Conservation (phyloP, 164 flowering plant species). For the Amborella trichopoda region DNA sequence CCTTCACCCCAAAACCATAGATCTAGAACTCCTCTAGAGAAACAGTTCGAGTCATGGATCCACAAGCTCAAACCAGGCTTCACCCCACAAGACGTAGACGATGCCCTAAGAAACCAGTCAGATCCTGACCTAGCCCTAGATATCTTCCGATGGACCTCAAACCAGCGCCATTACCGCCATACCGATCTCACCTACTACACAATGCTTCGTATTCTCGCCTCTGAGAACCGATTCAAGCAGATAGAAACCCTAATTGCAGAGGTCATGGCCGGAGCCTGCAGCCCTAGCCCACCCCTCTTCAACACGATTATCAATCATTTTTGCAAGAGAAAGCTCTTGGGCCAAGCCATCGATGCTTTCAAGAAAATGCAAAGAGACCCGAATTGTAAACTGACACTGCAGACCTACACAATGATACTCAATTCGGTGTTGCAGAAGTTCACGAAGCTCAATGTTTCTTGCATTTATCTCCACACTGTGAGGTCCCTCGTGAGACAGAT, state of each 20-base stretch:
- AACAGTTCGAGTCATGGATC: conserved; percentile 70
- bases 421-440: conserved; percentile 47
- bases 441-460: conserved; percentile 41
- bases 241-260: conserved; percentile 65
- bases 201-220: conserved; percentile 33
- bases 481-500: conserved; percentile 63
- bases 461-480: conserved; percentile 58
- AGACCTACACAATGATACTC: conserved; percentile 53
- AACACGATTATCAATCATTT: conserved; percentile 51
- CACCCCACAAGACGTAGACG: conserved; percentile 50
- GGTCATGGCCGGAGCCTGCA: conserved; percentile 75
- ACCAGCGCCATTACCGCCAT: conserved; percentile 66
- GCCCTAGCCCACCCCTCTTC: conserved; percentile 36
- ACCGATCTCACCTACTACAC: conserved; percentile 42
- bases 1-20: no score
- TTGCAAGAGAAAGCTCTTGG: conserved; percentile 35
- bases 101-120: conserved; percentile 49
- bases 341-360: conserved; percentile 68
- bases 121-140: conserved; percentile 90
- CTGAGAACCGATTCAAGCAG: conserved; percentile 26
- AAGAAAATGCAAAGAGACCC: conserved; percentile 55
- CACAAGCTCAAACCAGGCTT: conserved; percentile 67
- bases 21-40: conserved; percentile 55
- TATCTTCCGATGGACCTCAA: conserved; percentile 89
- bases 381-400: conserved; percentile 47